Evolutionary conservation across 257 asterid genomes (phyloP).

Genomic region (Cynanchum wilfordii): DNA sequence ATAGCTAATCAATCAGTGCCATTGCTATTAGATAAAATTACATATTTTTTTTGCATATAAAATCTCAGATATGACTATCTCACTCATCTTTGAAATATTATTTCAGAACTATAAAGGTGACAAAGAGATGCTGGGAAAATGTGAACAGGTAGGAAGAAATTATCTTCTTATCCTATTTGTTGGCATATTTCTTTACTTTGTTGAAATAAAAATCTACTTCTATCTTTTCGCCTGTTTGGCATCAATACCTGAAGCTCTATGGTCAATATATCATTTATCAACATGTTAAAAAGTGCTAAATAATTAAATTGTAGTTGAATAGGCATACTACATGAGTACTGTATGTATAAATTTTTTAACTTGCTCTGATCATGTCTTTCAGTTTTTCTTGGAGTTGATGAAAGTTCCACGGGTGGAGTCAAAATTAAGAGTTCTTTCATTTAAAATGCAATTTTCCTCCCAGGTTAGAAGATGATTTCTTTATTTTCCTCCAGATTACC

Average conservation of each 20-base stretch:
- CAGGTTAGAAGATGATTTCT: conserved; percentile 43
- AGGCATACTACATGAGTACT: neutral
- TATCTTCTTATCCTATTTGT: conserved; percentile 6
- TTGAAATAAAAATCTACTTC: neutral
- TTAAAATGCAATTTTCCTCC: conserved; percentile 55
- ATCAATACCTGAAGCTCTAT: neutral
- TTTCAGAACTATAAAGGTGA: conserved; percentile 73
- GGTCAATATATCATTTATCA: neutral
- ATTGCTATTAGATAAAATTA: neutral
- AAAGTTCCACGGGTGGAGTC: conserved; percentile 79
- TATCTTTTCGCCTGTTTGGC: neutral
- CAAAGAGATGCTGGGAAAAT: conserved; percentile 74
- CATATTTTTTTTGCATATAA: neutral
- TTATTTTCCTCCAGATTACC: neutral
- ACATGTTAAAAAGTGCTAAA: neutral
- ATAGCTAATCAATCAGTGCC: neutral
- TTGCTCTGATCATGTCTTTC: conserved; percentile 20
- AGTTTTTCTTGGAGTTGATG: conserved; percentile 84
- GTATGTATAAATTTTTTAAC: neutral
- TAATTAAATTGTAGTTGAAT: neutral
- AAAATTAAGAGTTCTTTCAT: conserved; percentile 71
- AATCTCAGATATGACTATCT: conserved; percentile 11
- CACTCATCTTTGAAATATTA: conserved; percentile 18
- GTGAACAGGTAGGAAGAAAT: conserved; percentile 58
- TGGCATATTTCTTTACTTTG: too few relatives aligned